Evolutionary conservation across 2,329 filamentous ascomycete genomes (phyloP), one percentile per base, ranked within the genome.

Genomic region (Fusarium succisae): DNA sequence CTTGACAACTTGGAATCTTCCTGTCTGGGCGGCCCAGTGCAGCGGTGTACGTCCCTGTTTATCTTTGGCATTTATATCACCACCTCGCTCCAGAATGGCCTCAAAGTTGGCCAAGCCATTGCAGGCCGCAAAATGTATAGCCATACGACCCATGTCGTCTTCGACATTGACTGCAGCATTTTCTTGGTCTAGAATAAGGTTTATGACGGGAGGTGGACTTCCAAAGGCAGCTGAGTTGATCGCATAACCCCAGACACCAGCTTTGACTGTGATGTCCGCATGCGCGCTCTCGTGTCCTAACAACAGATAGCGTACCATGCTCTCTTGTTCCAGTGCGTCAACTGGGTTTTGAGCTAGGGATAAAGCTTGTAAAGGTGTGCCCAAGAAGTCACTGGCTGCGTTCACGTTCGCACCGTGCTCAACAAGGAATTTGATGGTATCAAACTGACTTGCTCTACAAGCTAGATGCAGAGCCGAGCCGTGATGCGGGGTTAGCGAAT

Each of bases 71-170:
- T 32, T 7, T 15, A 68, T n/a, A 3, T 68, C 48, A 0, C 62
- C 66, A 0, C 66, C 66, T 26, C 41, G 47, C 10, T 43, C 48
- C 6, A 66, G 54, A 5, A 68, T 18, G 15, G 9, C 26, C 1
- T 69, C 65, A 7, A 69, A 59, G 11, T 59, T 69, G 10, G 12
- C 18, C 2, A 59, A 28, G 0, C 65, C 32, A 12, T 39, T 60
- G 2, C 32, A n/a, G 0, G 68, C 68, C 2, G 68, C 68, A 0
- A 69, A 11, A 18, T 69, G 68, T 9, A 70, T 59, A 0, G 68
- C 65, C 68, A 60, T 70, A 8, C 68, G 59, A 1, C 54, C 65
- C 22, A 47, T 37, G 4, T 60, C 39, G 2, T 70, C 65, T 15
- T 6, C 15, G 3, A 64, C 54, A 3, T 57, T 18, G 1, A 64